Percentiles rank a stretch among this genome's conserved stretches.
phyloP scores from a whole-genome alignment of 2,329 filamentous ascomycete species.

The Fusarium dimerum region DNA sequence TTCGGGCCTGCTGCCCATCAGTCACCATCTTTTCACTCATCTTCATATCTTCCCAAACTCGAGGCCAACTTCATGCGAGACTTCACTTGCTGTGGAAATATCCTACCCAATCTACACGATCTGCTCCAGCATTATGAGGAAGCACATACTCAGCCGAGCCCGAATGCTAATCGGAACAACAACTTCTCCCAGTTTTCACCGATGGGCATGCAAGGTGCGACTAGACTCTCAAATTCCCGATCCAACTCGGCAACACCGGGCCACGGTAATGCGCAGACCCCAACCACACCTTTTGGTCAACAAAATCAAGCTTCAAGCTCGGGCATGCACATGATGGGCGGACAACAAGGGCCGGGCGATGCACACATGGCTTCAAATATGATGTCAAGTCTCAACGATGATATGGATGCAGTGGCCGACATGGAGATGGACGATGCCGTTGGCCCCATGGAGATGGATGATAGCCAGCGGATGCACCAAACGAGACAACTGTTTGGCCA shows the following conservation, averaged over 20 bases:
- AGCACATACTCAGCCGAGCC: slow-evolving; percentile 74
- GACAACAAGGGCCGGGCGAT: slow-evolving; percentile 31
- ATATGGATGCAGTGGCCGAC: slow-evolving; percentile 85
- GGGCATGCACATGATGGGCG: slow-evolving; percentile 45
- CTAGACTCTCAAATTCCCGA: slow-evolving; percentile 37
- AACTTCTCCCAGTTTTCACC: slow-evolving; percentile 43
- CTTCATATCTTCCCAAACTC: slow-evolving; percentile 92
- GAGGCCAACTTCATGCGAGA: slow-evolving; percentile 98
- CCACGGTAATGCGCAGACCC: slow-evolving; percentile 31
- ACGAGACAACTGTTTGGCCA: slow-evolving; percentile 69
- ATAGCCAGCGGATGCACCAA: slow-evolving; percentile 67
- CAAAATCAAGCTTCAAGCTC: slow-evolving; percentile 32
- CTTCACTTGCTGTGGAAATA: slow-evolving; percentile 92
- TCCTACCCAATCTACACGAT: slow-evolving; percentile 88
- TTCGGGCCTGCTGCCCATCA: slow-evolving; percentile 65
- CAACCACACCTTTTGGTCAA: slow-evolving; percentile 36
- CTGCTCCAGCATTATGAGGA: slow-evolving; percentile 97
- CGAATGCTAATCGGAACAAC: slow-evolving; percentile 42
- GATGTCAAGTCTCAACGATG: slow-evolving; percentile 46
- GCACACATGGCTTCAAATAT: slow-evolving; percentile 47
- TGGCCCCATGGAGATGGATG: slow-evolving; percentile 64
- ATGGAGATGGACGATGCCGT: slow-evolving; percentile 96
- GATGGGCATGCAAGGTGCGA: slow-evolving; percentile 34
- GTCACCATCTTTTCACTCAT: slow-evolving; percentile 95
- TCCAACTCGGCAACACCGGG: slow-evolving; percentile 33